phyloP scores from a whole-genome alignment of 2,329 filamentous ascomycete genomes.

The Cordyceps farinosa region DNA sequence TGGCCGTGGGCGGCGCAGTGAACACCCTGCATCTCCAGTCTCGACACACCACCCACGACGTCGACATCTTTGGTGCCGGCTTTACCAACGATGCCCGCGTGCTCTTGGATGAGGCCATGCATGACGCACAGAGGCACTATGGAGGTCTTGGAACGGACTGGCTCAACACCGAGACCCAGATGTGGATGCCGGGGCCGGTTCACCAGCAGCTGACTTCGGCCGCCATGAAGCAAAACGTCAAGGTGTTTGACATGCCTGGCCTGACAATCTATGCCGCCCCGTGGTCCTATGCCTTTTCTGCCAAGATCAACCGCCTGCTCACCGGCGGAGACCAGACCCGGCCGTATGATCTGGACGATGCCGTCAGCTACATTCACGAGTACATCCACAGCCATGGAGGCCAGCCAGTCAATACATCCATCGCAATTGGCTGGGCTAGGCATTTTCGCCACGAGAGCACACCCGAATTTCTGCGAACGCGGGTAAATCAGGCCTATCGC shows the following conservation, averaged over 20 bases:
- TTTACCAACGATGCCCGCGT: constrained; percentile 19
- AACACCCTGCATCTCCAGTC: constrained; percentile 23
- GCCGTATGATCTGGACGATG: constrained; percentile 23
- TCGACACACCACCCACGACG: constrained; percentile 23
- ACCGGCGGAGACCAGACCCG: constrained; percentile 18
- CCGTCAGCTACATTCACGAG: constrained; percentile 22
- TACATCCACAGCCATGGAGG: constrained; percentile 14
- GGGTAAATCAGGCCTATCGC: not conserved
- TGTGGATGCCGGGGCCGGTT: constrained; percentile 20
- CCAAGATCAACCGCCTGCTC: constrained; percentile 23
- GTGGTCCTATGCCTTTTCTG: constrained; percentile 24
- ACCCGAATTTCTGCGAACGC: not conserved
- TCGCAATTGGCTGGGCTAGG: not conserved
- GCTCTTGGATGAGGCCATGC: constrained; percentile 21
- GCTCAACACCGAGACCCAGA: constrained; percentile 25
- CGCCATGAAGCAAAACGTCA: constrained; percentile 19
- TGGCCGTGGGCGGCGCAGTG: constrained; percentile 24
- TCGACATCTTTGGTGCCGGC: constrained; percentile 23
- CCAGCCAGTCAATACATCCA: not conserved
- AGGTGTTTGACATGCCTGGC: constrained; percentile 23
- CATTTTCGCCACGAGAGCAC: not conserved
- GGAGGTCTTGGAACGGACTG: constrained; percentile 23
- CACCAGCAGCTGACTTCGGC: constrained; percentile 20
- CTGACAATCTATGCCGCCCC: constrained; percentile 23
- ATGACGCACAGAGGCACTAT: constrained; percentile 21